Conservation (phyloP, 257 asterid genomes). For the Ballota nigra region DNA sequence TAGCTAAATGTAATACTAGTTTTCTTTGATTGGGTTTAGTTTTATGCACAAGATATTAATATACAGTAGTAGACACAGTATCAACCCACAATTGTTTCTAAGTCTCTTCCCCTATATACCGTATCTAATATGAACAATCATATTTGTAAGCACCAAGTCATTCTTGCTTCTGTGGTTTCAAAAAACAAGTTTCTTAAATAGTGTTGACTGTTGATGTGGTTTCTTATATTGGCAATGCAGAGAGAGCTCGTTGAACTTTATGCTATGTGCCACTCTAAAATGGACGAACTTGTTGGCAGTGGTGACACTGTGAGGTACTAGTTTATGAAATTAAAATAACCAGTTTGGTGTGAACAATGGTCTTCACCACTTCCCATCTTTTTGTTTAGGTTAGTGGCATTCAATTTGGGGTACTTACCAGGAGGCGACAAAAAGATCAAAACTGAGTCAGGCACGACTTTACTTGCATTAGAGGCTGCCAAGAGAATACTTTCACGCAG, state of each 20-base stretch:
- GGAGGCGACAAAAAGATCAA: constrained; percentile 77
- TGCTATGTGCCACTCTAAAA: constrained; percentile 71
- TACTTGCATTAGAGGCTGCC: constrained; percentile 77
- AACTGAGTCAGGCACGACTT: constrained; percentile 63
- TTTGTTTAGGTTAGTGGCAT: constrained; percentile 72
- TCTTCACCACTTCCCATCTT: neutral
- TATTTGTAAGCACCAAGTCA: neutral
- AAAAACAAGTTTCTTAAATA: neutral
- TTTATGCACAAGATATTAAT: neutral
- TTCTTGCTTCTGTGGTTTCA: constrained; percentile 12
- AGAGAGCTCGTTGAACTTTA: constrained; percentile 77
- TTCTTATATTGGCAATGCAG: constrained; percentile 40
- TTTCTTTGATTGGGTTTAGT: neutral
- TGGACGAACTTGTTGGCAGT: constrained; percentile 76
- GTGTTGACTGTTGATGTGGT: neutral
- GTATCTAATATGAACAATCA: neutral
- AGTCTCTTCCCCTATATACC: neutral
- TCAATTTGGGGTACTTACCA: constrained; percentile 96
- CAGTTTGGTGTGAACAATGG: neutral
- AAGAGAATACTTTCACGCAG: constrained; percentile 57
- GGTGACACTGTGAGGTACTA: constrained; percentile 68
- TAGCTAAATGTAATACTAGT: neutral
- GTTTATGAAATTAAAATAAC: neutral
- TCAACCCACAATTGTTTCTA: neutral
- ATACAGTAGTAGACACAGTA: too few relatives aligned